These are phyloP conservation scores for Umbelopsis sp. DNA, from an alignment of 192 early-diverging fungal genomes.

Conservation along the genomic window DNA sequence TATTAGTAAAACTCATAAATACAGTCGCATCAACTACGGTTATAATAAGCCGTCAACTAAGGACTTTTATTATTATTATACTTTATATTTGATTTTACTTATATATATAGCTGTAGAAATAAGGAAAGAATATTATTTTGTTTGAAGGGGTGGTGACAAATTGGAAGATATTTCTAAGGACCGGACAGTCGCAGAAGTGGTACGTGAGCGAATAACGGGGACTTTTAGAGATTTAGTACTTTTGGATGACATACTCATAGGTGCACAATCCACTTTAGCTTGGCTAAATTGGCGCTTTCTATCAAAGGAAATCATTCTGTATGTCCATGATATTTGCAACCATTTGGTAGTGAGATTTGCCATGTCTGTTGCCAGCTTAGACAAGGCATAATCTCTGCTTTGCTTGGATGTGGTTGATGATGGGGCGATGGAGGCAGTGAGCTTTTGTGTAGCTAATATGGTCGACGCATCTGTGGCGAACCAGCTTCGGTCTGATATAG, in stretches of 20 bases:
- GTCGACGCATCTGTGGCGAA: neutral
- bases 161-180: slow-evolving; percentile 4
- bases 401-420: neutral
- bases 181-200: neutral
- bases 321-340: slow-evolving; percentile 23
- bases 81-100: neutral
- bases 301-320: slow-evolving; percentile 22
- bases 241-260: neutral
- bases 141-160: neutral
- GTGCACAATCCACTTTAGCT: neutral
- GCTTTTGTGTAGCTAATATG: neutral
- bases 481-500: slow-evolving; percentile 14
- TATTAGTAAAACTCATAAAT: too few relatives aligned
- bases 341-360: slow-evolving; percentile 16
- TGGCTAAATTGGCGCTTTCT: slow-evolving; percentile 10
- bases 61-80: too few relatives aligned
- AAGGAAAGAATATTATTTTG: neutral
- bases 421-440: neutral
- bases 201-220: neutral
- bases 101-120: neutral
- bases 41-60: too few relatives aligned
- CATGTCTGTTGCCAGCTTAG: slow-evolving; percentile 22
- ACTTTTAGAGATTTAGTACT: neutral
- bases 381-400: slow-evolving; percentile 11
- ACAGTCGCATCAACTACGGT: too few relatives aligned